Evolutionary conservation across 306 rosid species (phyloP).

Genomic region (Lupinus albus): DNA sequence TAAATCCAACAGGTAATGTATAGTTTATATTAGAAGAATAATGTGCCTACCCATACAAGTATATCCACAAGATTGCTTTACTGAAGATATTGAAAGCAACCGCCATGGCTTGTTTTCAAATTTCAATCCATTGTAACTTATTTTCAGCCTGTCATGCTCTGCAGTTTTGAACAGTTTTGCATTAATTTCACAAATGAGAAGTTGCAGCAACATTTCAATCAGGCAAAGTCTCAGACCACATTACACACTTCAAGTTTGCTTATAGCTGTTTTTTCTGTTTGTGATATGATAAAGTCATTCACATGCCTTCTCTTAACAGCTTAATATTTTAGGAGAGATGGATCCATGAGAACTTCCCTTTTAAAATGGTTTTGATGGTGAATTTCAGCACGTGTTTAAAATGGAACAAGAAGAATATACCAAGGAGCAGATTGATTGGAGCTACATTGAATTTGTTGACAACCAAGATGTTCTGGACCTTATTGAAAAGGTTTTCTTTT

Average conservation of each 20-base stretch:
- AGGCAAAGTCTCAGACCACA: constrained; percentile 59
- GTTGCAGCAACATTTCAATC: constrained; percentile 97
- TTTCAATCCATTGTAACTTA: constrained; percentile 57
- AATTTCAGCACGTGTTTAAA: constrained; percentile 89
- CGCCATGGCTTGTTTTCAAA: constrained; percentile 42
- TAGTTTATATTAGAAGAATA: constrained; percentile 30
- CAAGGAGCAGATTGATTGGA: constrained; percentile 94
- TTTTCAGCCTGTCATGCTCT: constrained; percentile 62
- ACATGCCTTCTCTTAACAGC: not conserved
- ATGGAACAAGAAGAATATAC: constrained; percentile 99
- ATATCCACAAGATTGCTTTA: constrained; percentile 35
- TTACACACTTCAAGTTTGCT: constrained; percentile 37
- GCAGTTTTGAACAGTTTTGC: constrained; percentile 99
- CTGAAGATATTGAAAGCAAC: constrained; percentile 43
- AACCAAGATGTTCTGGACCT: constrained; percentile 98
- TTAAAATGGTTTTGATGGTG: constrained; percentile 42
- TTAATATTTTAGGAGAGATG: not conserved
- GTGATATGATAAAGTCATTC: not conserved
- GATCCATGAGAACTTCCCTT: not conserved
- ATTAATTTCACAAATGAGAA: constrained; percentile 98
- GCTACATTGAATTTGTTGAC: constrained; percentile 98
- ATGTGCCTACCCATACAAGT: constrained; percentile 18
- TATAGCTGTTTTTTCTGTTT: not conserved
- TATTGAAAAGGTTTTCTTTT: constrained; percentile 80
- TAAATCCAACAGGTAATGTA: constrained; percentile 86